Evolutionary conservation across 2,329 filamentous ascomycete species (phyloP).

Genomic region (Cladosporium colombiae): DNA sequence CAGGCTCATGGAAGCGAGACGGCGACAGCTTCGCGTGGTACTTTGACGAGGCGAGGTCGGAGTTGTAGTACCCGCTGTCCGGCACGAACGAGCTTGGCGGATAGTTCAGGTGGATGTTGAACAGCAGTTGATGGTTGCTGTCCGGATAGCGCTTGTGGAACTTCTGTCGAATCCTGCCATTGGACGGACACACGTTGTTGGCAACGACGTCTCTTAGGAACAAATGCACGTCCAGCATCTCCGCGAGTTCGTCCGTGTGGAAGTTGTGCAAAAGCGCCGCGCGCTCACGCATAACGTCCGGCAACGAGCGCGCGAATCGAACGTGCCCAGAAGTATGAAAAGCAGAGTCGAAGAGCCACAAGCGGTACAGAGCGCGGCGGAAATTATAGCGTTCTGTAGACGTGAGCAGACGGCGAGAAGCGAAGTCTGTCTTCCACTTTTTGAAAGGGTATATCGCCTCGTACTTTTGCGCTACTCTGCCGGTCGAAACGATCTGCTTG

Average conservation of each 20-base stretch:
- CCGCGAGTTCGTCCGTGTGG: constrained; percentile 56
- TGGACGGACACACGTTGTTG: constrained; percentile 62
- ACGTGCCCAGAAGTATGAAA: constrained; percentile 57
- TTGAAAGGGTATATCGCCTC: constrained; percentile 63
- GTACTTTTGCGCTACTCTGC: constrained; percentile 58
- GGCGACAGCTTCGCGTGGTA: constrained; percentile 51
- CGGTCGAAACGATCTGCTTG: constrained; percentile 56
- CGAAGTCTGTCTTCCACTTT: constrained; percentile 62
- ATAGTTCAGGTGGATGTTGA: constrained; percentile 45
- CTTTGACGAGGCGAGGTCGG: constrained; percentile 37
- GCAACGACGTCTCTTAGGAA: constrained; percentile 59
- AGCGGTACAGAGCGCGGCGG: constrained; percentile 59
- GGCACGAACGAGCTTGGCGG: constrained; percentile 36
- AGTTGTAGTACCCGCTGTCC: constrained; percentile 42
- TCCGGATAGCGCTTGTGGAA: constrained; percentile 59
- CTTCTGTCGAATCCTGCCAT: constrained; percentile 60
- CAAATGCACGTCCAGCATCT: constrained; percentile 59
- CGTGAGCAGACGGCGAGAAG: constrained; percentile 56
- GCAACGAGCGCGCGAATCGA: constrained; percentile 52
- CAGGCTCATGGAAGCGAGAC: constrained; percentile 52
- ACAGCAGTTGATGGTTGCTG: constrained; percentile 50
- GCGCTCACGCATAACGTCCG: constrained; percentile 52
- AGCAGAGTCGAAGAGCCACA: constrained; percentile 61
- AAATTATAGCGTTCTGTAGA: constrained; percentile 52
- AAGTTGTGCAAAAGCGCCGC: constrained; percentile 61